Percentiles rank a stretch among this genome's conserved stretches.
phyloP scores from a whole-genome alignment of 805 yeast genomes.

The Scheffersomyces lignosus region DNA sequence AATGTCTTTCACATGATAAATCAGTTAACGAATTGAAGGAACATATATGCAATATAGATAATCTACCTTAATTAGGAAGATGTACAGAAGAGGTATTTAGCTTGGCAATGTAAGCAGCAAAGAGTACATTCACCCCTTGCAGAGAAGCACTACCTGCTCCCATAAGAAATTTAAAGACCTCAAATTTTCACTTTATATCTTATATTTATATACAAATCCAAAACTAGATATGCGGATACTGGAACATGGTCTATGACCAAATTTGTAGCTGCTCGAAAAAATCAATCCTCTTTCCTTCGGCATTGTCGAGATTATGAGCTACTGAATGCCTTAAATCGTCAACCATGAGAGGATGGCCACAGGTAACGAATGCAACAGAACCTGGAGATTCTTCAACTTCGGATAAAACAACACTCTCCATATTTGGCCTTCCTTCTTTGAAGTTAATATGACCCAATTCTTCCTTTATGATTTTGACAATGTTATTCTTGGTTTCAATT shows the following conservation, averaged over 20 bases:
- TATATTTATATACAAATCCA: too few relatives aligned
- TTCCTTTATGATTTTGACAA: neutral
- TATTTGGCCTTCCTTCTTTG: conserved; percentile 41
- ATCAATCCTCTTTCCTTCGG: conserved; percentile 52
- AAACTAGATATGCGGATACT: too few relatives aligned
- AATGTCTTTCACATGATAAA: too few relatives aligned
- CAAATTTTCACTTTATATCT: too few relatives aligned
- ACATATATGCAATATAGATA: too few relatives aligned
- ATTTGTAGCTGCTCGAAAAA: conserved; percentile 73
- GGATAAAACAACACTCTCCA: conserved; percentile 35
- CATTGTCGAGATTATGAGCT: conserved; percentile 36
- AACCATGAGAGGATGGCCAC: conserved; percentile 62
- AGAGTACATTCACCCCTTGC: too few relatives aligned
- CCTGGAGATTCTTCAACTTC: conserved; percentile 38
- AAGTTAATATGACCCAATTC: conserved; percentile 22
- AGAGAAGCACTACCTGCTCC: too few relatives aligned
- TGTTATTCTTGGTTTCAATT: conserved; percentile 35
- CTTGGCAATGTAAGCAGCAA: too few relatives aligned
- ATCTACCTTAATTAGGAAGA: too few relatives aligned
- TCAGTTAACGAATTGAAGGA: too few relatives aligned
- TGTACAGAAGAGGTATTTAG: too few relatives aligned
- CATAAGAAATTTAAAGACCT: too few relatives aligned
- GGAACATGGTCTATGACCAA: conserved; percentile 50
- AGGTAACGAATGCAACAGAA: conserved; percentile 51
- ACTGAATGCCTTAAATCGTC: conserved; percentile 53